Evolutionary conservation across 2,329 filamentous ascomycete species (phyloP).

Genomic region (Akanthomyces uredinophilus): DNA sequence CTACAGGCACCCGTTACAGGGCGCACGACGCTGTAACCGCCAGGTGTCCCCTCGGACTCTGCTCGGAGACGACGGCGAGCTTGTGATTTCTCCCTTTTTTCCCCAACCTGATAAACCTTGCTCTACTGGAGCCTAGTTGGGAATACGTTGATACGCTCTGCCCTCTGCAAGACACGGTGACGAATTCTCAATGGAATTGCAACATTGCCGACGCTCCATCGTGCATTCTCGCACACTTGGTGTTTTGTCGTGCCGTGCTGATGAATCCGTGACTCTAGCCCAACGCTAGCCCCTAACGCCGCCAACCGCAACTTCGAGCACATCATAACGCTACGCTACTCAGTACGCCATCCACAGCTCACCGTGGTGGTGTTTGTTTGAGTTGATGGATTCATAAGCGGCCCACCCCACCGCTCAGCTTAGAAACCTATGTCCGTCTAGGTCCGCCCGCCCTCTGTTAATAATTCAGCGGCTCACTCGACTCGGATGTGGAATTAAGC

Average conservation of each 20-base stretch:
- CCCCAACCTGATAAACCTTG: background rate
- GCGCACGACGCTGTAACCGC: too few species aligned
- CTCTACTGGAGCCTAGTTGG: background rate
- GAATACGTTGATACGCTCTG: too few species aligned
- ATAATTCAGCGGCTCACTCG: background rate
- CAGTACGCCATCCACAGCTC: background rate
- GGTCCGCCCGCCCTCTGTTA: background rate
- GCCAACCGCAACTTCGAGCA: background rate
- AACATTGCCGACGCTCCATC: background rate
- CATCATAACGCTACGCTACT: conserved; percentile 3
- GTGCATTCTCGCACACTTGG: background rate
- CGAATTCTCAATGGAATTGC: background rate
- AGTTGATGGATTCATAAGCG: conserved; percentile 8
- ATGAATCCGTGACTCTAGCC: background rate
- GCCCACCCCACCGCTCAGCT: background rate
- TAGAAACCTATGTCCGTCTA: conserved; percentile 12
- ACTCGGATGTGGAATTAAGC: background rate
- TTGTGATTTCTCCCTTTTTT: background rate
- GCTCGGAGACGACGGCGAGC: background rate
- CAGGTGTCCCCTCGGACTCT: background rate
- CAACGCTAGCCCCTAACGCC: conserved; percentile 3
- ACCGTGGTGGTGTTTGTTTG: background rate
- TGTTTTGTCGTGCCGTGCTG: background rate
- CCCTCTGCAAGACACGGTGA: too few species aligned
- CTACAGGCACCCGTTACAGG: background rate